These are phyloP conservation scores for Pichia sp. DNA, from an alignment of 1,139 yeast species.

Conservation along the genomic window DNA sequence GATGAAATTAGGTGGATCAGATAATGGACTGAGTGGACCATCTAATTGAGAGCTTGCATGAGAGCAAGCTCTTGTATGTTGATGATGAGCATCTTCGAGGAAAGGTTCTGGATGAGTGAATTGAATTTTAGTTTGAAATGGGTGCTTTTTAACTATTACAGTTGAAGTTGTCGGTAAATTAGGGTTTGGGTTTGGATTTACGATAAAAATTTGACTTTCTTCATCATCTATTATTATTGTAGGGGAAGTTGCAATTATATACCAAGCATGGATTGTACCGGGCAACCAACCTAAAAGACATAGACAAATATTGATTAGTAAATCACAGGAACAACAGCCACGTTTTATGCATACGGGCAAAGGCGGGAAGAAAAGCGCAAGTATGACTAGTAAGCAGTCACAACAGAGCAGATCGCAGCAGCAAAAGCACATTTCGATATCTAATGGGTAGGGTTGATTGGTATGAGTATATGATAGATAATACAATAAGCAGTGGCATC, in stretches of 20 bases:
- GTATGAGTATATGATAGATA: too few species aligned
- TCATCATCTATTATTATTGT: slow-evolving; percentile 24
- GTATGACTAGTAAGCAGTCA: slow-evolving; percentile 49
- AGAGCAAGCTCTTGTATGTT: background rate
- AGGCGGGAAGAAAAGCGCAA: slow-evolving; percentile 63
- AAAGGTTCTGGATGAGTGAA: slow-evolving; percentile 29
- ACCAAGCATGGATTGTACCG: slow-evolving; percentile 63
- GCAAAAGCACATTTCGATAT: slow-evolving; percentile 25
- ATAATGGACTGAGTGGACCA: slow-evolving; percentile 18
- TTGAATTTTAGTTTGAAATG: slow-evolving; percentile 19
- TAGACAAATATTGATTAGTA: slow-evolving; percentile 50
- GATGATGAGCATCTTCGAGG: background rate
- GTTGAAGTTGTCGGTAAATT: slow-evolving; percentile 12
- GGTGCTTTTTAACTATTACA: slow-evolving; percentile 21
- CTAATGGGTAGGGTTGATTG: too few species aligned
- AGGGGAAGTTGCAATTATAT: slow-evolving; percentile 39
- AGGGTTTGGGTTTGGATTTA: slow-evolving; percentile 16
- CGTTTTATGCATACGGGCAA: slow-evolving; percentile 64
- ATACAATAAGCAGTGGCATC: too few species aligned
- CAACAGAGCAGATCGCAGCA: slow-evolving; percentile 36
- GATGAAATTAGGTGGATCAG: slow-evolving; percentile 13
- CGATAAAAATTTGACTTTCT: slow-evolving; percentile 26
- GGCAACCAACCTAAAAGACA: slow-evolving; percentile 60
- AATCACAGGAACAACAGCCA: slow-evolving; percentile 57
- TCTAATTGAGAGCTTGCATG: background rate